Evolutionary conservation across 306 rosid species (phyloP).

Genomic region (Vigna nakashimae): DNA sequence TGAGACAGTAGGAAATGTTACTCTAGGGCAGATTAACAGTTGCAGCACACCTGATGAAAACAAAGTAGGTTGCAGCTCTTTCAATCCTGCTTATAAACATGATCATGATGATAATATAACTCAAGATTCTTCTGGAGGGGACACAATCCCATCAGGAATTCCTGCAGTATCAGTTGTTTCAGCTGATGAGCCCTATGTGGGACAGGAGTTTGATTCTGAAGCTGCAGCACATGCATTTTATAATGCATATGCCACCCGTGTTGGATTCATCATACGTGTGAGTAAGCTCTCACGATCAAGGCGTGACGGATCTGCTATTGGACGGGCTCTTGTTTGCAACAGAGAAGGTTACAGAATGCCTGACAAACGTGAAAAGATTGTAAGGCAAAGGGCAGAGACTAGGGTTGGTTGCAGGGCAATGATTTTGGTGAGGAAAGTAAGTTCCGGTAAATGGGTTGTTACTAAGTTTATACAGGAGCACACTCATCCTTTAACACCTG

Average conservation of each 20-base stretch:
- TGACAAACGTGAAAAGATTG: slow-evolving; percentile 96
- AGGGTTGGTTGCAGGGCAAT: slow-evolving; percentile 97
- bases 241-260: slow-evolving; percentile 79
- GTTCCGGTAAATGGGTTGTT: slow-evolving; percentile 91
- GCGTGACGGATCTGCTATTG: slow-evolving; percentile 94
- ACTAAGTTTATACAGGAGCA: slow-evolving; percentile 90
- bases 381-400: slow-evolving; percentile 96
- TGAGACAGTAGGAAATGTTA: slow-evolving; percentile 60
- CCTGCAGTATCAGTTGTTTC: slow-evolving; percentile 57
- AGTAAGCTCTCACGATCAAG: slow-evolving; percentile 96
- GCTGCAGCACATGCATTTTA: slow-evolving; percentile 94
- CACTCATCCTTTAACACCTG: slow-evolving; percentile 82
- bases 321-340: slow-evolving; percentile 96
- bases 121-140: slow-evolving; percentile 62
- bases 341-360: slow-evolving; percentile 98
- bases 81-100: slow-evolving; percentile 67
- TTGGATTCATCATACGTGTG: slow-evolving; percentile 93
- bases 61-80: slow-evolving; percentile 67
- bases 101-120: slow-evolving; percentile 61
- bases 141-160: slow-evolving; percentile 53
- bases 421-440: slow-evolving; percentile 89
- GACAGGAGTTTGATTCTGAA: slow-evolving; percentile 94
- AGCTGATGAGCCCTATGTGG: slow-evolving; percentile 84
- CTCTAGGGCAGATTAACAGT: slow-evolving; percentile 48
- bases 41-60: slow-evolving; percentile 62